Evolutionary conservation across 106 monocot genomes (phyloP).

Genomic region (Xerophyta viscosa): DNA sequence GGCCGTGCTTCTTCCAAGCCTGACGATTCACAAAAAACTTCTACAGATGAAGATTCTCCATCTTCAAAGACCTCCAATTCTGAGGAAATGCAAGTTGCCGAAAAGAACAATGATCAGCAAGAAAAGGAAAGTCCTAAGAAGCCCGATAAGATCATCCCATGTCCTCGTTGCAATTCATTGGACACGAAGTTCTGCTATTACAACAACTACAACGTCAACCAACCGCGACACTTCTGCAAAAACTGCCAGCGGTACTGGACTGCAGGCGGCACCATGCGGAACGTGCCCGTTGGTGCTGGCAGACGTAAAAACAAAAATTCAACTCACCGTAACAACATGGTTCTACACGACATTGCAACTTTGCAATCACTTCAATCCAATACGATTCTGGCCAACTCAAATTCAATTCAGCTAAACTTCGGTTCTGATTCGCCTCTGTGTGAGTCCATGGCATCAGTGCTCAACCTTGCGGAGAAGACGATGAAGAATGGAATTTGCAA

Average conservation of each 20-base stretch:
- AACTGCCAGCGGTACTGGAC: slow-evolving; percentile 98
- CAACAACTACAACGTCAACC: slow-evolving; percentile 96
- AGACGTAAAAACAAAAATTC: slow-evolving; percentile 71
- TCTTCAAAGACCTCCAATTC: background rate
- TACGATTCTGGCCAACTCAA: slow-evolving; percentile 5
- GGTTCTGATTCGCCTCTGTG: slow-evolving; percentile 22
- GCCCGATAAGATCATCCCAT: slow-evolving; percentile 72
- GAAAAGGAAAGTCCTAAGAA: slow-evolving; percentile 35
- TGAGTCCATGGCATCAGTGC: slow-evolving; percentile 24
- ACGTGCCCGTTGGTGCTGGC: slow-evolving; percentile 85
- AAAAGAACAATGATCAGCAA: background rate
- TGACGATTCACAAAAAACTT: background rate
- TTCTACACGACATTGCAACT: slow-evolving; percentile 6
- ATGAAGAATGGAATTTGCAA: slow-evolving; percentile 8
- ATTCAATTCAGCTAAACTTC: slow-evolving; percentile 41
- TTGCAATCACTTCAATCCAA: background rate
- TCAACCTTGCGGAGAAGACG: slow-evolving; percentile 17
- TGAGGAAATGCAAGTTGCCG: slow-evolving; percentile 10
- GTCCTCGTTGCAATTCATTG: slow-evolving; percentile 67
- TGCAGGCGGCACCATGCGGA: slow-evolving; percentile 78
- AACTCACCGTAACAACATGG: slow-evolving; percentile 4
- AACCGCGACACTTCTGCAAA: slow-evolving; percentile 90
- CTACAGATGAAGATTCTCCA: slow-evolving; percentile 1
- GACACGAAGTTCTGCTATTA: slow-evolving; percentile 96
- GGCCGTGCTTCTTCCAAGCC: background rate